phyloP scores from a whole-genome alignment of 208 protist genomes.

The Phytomonas serpens region DNA sequence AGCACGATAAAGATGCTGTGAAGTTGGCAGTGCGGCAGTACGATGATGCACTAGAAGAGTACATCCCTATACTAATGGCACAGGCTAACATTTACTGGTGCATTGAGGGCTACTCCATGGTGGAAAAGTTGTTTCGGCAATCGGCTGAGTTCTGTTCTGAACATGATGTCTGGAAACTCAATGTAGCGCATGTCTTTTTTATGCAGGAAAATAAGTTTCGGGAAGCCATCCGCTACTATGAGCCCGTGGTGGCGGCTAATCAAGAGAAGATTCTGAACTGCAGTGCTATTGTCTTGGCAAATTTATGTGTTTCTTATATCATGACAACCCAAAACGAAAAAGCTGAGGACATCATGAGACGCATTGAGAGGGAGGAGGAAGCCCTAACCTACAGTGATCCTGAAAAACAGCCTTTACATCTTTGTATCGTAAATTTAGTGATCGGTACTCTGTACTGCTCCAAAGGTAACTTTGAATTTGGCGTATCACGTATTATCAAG shows the following conservation, averaged over 20 bases:
- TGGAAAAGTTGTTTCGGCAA: conserved; percentile 94
- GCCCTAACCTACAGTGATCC: conserved; percentile 69
- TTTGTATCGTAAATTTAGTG: conserved; percentile 97
- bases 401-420: conserved; percentile 90
- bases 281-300: conserved; percentile 95
- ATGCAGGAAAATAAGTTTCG: conserved; percentile 96
- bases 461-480: conserved; percentile 97
- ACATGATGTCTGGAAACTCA: conserved; percentile 96
- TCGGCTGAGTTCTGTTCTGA: conserved; percentile 95
- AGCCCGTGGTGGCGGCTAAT: conserved; percentile 92
- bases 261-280: conserved; percentile 90
- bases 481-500: conserved; percentile 96
- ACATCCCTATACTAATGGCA: conserved; percentile 95
- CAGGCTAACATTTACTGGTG: conserved; percentile 98
- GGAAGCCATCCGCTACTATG: conserved; percentile 96
- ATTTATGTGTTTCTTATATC: conserved; percentile 97
- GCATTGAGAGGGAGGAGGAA: conserved; percentile 96
- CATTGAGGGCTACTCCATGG: conserved; percentile 94
- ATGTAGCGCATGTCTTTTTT: conserved; percentile 97
- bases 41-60: conserved; percentile 92
- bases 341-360: conserved; percentile 95
- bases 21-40: conserved; percentile 83
- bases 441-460: conserved; percentile 98
- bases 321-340: conserved; percentile 95
- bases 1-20: conserved; percentile 77